Base-by-base conservation (phyloP, 2,329 filamentous ascomycete genomes). In the Penicillium sp. region DNA sequence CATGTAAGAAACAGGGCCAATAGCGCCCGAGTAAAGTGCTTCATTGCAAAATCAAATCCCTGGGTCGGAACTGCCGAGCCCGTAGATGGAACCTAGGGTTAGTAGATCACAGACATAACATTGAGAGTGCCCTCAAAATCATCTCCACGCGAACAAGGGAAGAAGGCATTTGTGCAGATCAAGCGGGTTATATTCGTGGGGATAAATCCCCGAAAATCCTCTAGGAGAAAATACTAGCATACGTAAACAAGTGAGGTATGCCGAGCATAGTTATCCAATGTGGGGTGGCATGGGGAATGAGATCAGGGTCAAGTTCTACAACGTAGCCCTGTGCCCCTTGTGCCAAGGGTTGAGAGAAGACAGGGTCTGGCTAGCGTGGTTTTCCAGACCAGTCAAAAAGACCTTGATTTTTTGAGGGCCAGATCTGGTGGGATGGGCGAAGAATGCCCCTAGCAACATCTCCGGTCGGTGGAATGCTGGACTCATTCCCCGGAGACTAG, bases 221-320 rank as follows among this genome's bases (percentile, higher is more conserved):
- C 23, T 35, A 33, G 40, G 47, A 22, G 47, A 31, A 29, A 48
- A 14, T 27, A 37, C 43, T 33, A 47, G 41, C 44, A 51, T 37
- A 29, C 43, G 53, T 59, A 54, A 61, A 63, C n/a, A 40, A 40
- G 35, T 56, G 53, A 54, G 53, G 58, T 42, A 48, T 42, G 40
- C 47, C 53, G 55, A 53, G 57, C 63, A 63, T 58, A 58, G 49
- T 50, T 43, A 50, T 49, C 55, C 47, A 25, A 35, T 54, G 31
- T 60, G 52, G 54, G 52, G 56, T 43, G 42, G 45, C 33, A 57
- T 63, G 54, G 54, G 57, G 63, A 65, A 65, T 65, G 63, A 42
- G 54, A 57, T 56, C 33, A 25, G 44, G 47, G 37, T 15, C 51
- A 6, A 44, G 45, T 11, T 41, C 22, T 47, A 11, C 11, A 9